Percentiles rank a stretch among this genome's conserved stretches.
Conservation (phyloP, 1,139 yeast genomes). For the Yamadazyma epiphylla region DNA sequence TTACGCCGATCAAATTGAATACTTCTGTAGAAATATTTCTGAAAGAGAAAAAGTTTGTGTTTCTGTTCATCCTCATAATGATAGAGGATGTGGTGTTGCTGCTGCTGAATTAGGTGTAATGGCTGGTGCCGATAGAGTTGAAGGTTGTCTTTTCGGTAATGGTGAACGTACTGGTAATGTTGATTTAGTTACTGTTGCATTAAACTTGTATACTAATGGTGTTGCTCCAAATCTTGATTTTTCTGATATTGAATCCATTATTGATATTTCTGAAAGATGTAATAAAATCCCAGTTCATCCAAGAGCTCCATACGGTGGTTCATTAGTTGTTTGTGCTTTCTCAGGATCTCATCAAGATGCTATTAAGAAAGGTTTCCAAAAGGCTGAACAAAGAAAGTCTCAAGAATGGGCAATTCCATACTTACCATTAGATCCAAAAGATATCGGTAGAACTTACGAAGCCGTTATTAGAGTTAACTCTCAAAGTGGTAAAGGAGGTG, state of each 20-base stretch:
- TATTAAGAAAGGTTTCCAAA: slow-evolving; percentile 85
- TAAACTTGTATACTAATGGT: slow-evolving; percentile 94
- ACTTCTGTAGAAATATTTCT: slow-evolving; percentile 70
- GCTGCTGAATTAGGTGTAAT: slow-evolving; percentile 91
- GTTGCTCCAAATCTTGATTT: slow-evolving; percentile 83
- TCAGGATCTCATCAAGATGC: slow-evolving; percentile 98
- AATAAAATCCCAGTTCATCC: slow-evolving; percentile 92
- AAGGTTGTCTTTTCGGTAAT: slow-evolving; percentile 95
- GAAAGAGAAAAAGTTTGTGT: slow-evolving; percentile 85
- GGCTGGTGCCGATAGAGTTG: slow-evolving; percentile 98
- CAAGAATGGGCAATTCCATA: slow-evolving; percentile 83
- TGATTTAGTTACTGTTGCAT: slow-evolving; percentile 87
- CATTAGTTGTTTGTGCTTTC: slow-evolving; percentile 93
- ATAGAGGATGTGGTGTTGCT: slow-evolving; percentile 97
- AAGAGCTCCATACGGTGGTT: slow-evolving; percentile 96
- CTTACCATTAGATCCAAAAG: slow-evolving; percentile 93
- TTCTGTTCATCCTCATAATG: slow-evolving; percentile 94
- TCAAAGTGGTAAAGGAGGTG: slow-evolving; percentile 98
- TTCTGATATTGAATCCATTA: slow-evolving; percentile 75
- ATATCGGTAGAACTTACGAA: slow-evolving; percentile 94
- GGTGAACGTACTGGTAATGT: slow-evolving; percentile 99
- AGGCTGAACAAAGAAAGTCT: slow-evolving; percentile 21
- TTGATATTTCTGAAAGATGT: slow-evolving; percentile 86
- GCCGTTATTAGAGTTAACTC: slow-evolving; percentile 97
- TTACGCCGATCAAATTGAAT: slow-evolving; percentile 95